phyloP scores from a whole-genome alignment of 768 basidiomycete genomes.

The Russula earlei region DNA sequence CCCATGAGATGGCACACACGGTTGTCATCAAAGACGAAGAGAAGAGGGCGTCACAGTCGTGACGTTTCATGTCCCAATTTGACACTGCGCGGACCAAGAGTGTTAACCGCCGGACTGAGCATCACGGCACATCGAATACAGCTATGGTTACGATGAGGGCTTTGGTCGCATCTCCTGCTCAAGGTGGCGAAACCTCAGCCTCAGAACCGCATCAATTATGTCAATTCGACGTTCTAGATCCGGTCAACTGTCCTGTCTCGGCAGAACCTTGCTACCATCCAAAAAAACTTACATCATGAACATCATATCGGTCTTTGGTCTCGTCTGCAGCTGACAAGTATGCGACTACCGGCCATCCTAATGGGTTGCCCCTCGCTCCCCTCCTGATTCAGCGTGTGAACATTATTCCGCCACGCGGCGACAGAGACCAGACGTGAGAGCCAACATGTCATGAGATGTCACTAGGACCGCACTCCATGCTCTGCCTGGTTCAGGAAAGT shows the following conservation, averaged over 20 bases:
- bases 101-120: background rate
- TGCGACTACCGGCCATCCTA: background rate
- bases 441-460: background rate
- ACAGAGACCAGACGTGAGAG: background rate
- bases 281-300: background rate
- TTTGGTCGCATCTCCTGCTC: constrained; percentile 3
- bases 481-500: background rate
- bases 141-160: background rate
- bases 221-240: constrained; percentile 5
- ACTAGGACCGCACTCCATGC: background rate
- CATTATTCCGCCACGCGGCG: background rate
- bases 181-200: constrained; percentile 4
- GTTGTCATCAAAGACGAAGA: constrained; percentile 7
- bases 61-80: constrained; percentile 12
- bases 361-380: background rate
- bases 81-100: background rate
- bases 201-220: constrained; percentile 8
- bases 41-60: constrained; percentile 1
- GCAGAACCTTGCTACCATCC: background rate
- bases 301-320: background rate
- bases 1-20: constrained; percentile 4
- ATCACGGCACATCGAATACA: constrained; percentile 12
- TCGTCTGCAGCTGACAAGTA: background rate
- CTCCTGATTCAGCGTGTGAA: constrained; percentile 4
- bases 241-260: background rate